These are phyloP conservation scores for Hymenoscyphus fructigenus DNA, from an alignment of 2,329 filamentous ascomycete genomes.

Conservation along the genomic window DNA sequence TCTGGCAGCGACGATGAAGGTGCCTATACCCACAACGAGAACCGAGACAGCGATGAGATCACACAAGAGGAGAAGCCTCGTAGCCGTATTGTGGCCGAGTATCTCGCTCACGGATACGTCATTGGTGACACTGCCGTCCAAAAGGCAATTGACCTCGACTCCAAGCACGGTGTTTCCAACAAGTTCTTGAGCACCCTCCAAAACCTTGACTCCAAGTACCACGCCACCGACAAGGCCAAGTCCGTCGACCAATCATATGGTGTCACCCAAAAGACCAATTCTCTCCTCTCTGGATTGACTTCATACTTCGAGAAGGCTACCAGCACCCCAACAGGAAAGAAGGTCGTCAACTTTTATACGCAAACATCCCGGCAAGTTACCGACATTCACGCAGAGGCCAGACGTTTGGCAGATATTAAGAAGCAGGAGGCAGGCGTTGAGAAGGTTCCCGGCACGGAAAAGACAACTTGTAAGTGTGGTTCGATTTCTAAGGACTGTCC, in stretches of 20 bases:
- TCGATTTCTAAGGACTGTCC: conserved; percentile 43
- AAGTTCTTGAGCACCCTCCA: conserved; percentile 76
- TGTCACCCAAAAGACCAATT: conserved; percentile 70
- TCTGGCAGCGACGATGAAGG: conserved; percentile 58
- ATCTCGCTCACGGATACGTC: conserved; percentile 89
- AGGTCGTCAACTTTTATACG: conserved; percentile 84
- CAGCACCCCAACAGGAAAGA: conserved; percentile 83
- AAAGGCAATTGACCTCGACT: conserved; percentile 81
- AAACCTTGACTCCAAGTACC: conserved; percentile 80
- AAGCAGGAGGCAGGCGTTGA: conserved; percentile 55
- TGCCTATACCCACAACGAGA: conserved; percentile 53
- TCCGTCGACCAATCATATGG: conserved; percentile 83
- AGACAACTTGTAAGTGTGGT: conserved; percentile 48
- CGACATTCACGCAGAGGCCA: conserved; percentile 90
- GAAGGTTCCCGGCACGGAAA: conserved; percentile 38
- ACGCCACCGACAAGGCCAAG: conserved; percentile 83
- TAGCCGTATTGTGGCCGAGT: conserved; percentile 90
- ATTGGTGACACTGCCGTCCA: conserved; percentile 72
- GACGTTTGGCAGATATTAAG: conserved; percentile 86
- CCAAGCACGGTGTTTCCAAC: conserved; percentile 80
- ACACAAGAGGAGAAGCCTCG: conserved; percentile 97
- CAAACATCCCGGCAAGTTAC: conserved; percentile 83
- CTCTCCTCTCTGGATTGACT: conserved; percentile 63
- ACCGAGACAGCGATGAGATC: conserved; percentile 66
- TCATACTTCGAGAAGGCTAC: conserved; percentile 95